Conservation (phyloP, 306 rosid species). For the Begonia peltatifolia region DNA sequence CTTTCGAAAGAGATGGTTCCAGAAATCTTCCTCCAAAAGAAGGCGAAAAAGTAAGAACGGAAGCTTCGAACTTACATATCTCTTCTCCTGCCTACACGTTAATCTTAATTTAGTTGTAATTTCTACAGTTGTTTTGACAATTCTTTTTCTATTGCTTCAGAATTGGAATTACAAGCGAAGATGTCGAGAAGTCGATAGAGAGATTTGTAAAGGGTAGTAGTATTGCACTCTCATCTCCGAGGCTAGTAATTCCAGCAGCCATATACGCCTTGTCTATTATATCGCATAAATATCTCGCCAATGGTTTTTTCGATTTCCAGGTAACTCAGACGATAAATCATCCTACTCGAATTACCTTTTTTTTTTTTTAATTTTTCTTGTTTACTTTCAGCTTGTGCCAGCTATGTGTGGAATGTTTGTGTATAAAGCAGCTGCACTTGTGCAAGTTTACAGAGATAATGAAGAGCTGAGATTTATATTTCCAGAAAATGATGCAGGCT, state of each 20-base stretch:
- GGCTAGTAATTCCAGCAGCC: conserved; percentile 84
- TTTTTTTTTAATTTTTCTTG: not conserved
- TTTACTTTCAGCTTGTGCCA: conserved; percentile 58
- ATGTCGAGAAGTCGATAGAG: conserved; percentile 60
- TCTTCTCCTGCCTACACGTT: too few species aligned
- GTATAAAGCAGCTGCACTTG: conserved; percentile 78
- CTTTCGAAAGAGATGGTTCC: conserved; percentile 66
- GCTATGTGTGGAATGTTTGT: conserved; percentile 94
- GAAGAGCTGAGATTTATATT: conserved; percentile 50
- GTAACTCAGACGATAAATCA: conserved; percentile 12
- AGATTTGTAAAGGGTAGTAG: conserved; percentile 52
- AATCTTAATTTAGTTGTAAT: too few species aligned
- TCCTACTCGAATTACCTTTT: not conserved
- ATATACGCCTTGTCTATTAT: conserved; percentile 66
- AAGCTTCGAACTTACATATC: conserved; percentile 8
- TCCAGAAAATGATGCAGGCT: conserved; percentile 39
- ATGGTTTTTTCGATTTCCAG: conserved; percentile 76
- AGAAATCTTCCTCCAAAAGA: conserved; percentile 58
- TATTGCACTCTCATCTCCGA: conserved; percentile 79
- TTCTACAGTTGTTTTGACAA: conserved; percentile 10
- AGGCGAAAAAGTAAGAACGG: conserved; percentile 47
- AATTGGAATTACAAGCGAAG: conserved; percentile 88
- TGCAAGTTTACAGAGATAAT: conserved; percentile 87
- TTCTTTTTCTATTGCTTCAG: conserved; percentile 24
- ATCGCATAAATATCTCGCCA: conserved; percentile 42